Base-by-base conservation (phyloP, 805 yeast genomes). In the Candida pseudofarinosa region DNA sequence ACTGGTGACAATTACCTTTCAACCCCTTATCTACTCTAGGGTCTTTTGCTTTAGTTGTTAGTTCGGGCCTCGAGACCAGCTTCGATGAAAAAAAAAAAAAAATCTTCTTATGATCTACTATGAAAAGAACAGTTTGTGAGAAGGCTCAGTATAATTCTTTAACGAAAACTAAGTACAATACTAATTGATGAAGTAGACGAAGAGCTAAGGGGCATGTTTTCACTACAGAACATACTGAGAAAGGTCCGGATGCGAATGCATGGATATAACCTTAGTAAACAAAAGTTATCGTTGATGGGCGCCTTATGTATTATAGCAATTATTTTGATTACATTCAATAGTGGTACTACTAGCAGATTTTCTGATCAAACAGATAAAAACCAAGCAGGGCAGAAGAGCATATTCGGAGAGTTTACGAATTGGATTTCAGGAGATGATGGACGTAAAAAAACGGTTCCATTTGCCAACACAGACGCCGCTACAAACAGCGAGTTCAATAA, bases 391-490 rank as follows among this genome's bases (percentile, higher is more conserved):
- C 28, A 23, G 10, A 23, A 23, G 10, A 10, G 28, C 10, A 23
- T 23, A 23, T 23, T 23, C 6, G 10, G 10, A 23, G 28, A 6
- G 10, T 23, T 23, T 6, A 7, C 28, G 10, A 10, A 10, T 23
- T 23, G 28, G 28, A 6, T 23, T 23, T 10, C 28, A 7, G 28
- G 28, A 6, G 28, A 23, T 7, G 10, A 23, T 13, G 34, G 34
- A 13, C 6, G 15, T 6, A 14, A 14, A 6, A 46, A 45, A 37
- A 48, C 51, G 3, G 39, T 43, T 19, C 51, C 51, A 28, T 45
- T 42, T 38, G 44, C 48, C 10, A 36, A 45, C 16, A 47, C 51
- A 3, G 49, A 41, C 13, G 51, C 49, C 16, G 44, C 46, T 3
- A 35, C 40, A 16, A 39, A 26, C 7, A 32, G 34, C 17, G 43